A percentile compares a stretch with the other conserved stretches of the same genome.
Conservation (phyloP, 2,329 filamentous ascomycete genomes). For the Nannizziopsis barbatae region DNA sequence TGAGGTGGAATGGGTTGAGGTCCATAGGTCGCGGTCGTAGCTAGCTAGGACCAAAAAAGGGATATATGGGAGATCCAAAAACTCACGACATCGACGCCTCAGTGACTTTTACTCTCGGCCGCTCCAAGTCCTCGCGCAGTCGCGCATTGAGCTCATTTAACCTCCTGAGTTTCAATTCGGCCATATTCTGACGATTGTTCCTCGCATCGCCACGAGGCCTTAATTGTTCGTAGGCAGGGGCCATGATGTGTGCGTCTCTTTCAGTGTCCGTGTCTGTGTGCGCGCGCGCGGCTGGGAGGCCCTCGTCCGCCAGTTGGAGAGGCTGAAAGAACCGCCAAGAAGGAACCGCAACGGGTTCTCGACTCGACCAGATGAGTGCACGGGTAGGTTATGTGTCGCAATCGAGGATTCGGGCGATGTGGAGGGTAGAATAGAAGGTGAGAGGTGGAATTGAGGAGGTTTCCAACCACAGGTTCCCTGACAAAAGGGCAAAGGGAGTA, state of each 20-base stretch:
- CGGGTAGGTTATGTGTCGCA: too few species aligned
- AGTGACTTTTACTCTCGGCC: slow-evolving; percentile 89
- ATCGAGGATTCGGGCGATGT: too few species aligned
- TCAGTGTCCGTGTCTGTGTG: neutral
- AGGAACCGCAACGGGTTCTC: neutral
- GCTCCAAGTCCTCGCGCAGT: slow-evolving; percentile 87
- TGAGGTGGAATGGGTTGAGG: too few species aligned
- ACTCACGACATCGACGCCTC: slow-evolving; percentile 77
- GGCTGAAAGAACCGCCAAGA: neutral
- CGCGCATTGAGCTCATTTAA: slow-evolving; percentile 95
- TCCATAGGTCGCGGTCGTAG: too few species aligned
- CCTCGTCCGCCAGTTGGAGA: neutral
- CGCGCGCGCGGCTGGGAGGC: too few species aligned
- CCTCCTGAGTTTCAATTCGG: slow-evolving; percentile 89
- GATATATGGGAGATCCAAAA: slow-evolving; percentile 12
- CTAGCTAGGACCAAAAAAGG: too few species aligned
- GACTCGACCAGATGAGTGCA: too few species aligned
- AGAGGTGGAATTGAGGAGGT: too few species aligned
- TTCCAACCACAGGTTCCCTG: too few species aligned
- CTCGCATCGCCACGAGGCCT: slow-evolving; percentile 54
- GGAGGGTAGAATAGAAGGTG: too few species aligned
- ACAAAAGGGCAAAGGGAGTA: too few species aligned
- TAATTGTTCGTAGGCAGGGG: slow-evolving; percentile 50
- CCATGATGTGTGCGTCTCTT: slow-evolving; percentile 43
- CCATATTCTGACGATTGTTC: slow-evolving; percentile 99